Evolutionary conservation across 257 asterid species (phyloP).

Genomic region (Plantago ovata): DNA sequence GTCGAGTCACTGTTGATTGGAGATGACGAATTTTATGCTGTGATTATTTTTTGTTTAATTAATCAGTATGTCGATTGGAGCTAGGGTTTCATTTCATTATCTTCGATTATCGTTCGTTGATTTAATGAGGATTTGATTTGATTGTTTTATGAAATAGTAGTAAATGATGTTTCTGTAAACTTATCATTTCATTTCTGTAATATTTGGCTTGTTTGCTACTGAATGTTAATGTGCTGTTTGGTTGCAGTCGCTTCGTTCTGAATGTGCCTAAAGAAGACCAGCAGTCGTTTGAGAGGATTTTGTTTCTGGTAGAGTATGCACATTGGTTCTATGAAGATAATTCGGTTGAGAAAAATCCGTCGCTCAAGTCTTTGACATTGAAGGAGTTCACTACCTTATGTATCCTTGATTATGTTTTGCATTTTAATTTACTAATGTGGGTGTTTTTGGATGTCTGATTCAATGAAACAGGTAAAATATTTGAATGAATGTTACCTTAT

Average conservation of each 20-base stretch:
- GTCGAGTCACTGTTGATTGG: neutral
- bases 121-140: neutral
- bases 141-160: neutral
- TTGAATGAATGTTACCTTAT: neutral
- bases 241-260: constrained; percentile 91
- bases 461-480: no score
- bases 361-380: constrained; percentile 83
- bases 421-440: neutral
- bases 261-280: constrained; percentile 98
- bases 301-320: constrained; percentile 97
- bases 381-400: constrained; percentile 89
- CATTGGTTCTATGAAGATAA: constrained; percentile 99
- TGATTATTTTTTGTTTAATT: constrained; percentile 13
- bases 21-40: neutral
- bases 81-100: neutral
- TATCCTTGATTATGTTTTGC: constrained; percentile 49
- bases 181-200: no score
- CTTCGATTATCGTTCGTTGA: no score
- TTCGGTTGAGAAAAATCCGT: constrained; percentile 87
- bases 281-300: constrained; percentile 93
- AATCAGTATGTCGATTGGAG: constrained; percentile 3
- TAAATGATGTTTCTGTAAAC: no score
- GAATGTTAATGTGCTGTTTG: constrained; percentile 6
- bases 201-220: neutral
- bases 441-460: neutral